A percentile compares a stretch with the other conserved stretches of the same genome.
Evolutionary conservation across 2,329 filamentous ascomycete species (phyloP).

Genomic region (Pseudogymnoascus sp.): DNA sequence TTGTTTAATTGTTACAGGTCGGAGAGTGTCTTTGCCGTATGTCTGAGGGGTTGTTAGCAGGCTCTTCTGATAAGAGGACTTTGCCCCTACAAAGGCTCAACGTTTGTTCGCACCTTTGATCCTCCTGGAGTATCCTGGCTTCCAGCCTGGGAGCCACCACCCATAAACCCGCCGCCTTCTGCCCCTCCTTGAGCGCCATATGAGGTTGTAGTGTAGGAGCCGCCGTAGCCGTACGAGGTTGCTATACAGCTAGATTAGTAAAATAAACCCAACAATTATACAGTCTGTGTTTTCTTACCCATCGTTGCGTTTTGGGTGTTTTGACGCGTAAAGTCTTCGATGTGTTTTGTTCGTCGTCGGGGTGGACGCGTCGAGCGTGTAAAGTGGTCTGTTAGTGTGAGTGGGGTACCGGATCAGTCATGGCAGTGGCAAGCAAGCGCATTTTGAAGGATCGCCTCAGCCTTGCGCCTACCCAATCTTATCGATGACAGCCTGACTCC

Average conservation of each 20-base stretch:
- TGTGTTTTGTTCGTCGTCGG: conserved; percentile 2
- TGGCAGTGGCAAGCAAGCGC: conserved; percentile 6
- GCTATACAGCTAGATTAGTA: conserved; percentile 15
- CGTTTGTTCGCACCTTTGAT: conserved; percentile 34
- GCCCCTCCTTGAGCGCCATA: conserved; percentile 48
- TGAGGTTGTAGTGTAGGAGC: conserved; percentile 24
- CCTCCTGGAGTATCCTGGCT: conserved; percentile 43
- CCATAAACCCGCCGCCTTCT: conserved; percentile 56
- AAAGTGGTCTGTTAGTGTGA: conserved; percentile 14
- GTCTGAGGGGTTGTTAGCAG: conserved; percentile 8
- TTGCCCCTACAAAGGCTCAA: conserved; percentile 11
- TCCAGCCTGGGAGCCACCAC: conserved; percentile 51
- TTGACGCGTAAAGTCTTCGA: not conserved
- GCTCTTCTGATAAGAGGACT: conserved; percentile 3
- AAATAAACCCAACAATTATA: not conserved
- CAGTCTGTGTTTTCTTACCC: conserved; percentile 14
- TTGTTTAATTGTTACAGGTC: conserved; percentile 94
- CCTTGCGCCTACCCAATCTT: conserved; percentile 1
- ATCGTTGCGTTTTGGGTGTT: conserved; percentile 14
- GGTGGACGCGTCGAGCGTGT: conserved; percentile 18
- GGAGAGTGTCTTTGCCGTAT: conserved; percentile 76
- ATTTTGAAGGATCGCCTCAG: conserved; percentile 3
- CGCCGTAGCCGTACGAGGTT: conserved; percentile 25
- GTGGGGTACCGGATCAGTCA: not conserved
- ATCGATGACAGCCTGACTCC: conserved; percentile 4